These are phyloP conservation scores for Kingdonia uniflora DNA, from an alignment of 164 flowering plant species.

Conservation along the genomic window DNA sequence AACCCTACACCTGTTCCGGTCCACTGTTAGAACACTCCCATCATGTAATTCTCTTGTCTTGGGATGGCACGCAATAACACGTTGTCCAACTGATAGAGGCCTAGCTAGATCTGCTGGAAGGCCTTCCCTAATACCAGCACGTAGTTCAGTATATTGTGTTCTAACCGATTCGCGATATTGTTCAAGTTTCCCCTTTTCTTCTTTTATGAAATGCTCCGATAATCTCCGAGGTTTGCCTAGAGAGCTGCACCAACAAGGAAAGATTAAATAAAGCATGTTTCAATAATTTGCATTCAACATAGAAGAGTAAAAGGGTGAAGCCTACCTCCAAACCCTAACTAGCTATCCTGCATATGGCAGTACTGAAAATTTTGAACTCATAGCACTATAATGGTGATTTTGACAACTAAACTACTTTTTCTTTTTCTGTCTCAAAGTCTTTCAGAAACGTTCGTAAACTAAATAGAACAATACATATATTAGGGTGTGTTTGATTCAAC, in stretches of 20 bases:
- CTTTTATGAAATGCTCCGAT: slow-evolving; percentile 65
- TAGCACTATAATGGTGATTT: no score
- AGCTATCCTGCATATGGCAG: no score
- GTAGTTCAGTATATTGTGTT: slow-evolving; percentile 70
- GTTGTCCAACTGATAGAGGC: slow-evolving; percentile 86
- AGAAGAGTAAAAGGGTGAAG: neutral
- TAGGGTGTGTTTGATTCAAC: no score
- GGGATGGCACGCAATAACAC: slow-evolving; percentile 84
- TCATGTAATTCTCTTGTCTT: slow-evolving; percentile 82
- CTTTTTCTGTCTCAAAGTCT: no score
- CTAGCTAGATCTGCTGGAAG: slow-evolving; percentile 82
- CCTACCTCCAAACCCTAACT: neutral
- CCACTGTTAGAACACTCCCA: slow-evolving; percentile 81
- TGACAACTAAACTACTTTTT: no score
- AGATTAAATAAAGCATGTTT: neutral
- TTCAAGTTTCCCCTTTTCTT: slow-evolving; percentile 81
- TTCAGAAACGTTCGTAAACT: no score
- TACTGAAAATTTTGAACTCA: no score
- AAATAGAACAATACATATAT: no score
- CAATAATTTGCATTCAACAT: neutral
- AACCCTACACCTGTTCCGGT: slow-evolving; percentile 67
- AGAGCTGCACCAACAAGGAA: slow-evolving; percentile 43
- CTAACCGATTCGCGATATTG: slow-evolving; percentile 85
- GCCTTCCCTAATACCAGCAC: slow-evolving; percentile 65
- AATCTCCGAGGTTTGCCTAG: slow-evolving; percentile 93